These are phyloP conservation scores for Russula brevipes DNA, from an alignment of 768 basidiomycete genomes.

Conservation along the genomic window DNA sequence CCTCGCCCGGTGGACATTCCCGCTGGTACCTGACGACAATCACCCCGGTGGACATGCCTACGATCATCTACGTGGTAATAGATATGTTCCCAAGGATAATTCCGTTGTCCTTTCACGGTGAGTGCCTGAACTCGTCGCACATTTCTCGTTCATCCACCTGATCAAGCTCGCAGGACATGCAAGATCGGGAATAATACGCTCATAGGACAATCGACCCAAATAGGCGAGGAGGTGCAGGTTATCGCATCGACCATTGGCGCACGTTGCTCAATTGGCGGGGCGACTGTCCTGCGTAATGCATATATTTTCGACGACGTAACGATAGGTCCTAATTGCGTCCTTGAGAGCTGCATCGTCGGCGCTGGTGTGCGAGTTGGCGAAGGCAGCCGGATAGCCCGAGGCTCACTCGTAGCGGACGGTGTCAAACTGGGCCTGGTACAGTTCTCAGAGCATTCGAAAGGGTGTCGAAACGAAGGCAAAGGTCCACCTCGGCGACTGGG, in stretches of 20 bases:
- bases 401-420: conserved; percentile 77
- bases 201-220: conserved; percentile 71
- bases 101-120: conserved; percentile 82
- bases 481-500: conserved; percentile 23
- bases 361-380: conserved; percentile 67
- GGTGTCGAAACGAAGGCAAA: conserved; percentile 51
- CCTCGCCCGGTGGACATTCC: conserved; percentile 90
- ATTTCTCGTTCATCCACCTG: neutral
- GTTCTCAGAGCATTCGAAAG: conserved; percentile 63
- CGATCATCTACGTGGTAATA: conserved; percentile 82
- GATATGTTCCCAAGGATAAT: conserved; percentile 78
- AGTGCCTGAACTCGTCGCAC: conserved; percentile 25
- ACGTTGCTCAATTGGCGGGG: conserved; percentile 66
- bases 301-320: conserved; percentile 79
- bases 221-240: conserved; percentile 64
- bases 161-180: conserved; percentile 55
- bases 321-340: conserved; percentile 64
- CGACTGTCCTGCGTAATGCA: conserved; percentile 62
- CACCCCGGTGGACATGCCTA: conserved; percentile 78
- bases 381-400: conserved; percentile 58
- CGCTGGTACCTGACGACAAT: conserved; percentile 91
- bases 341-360: conserved; percentile 80
- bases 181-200: conserved; percentile 77
- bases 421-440: conserved; percentile 75
- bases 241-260: conserved; percentile 73